phyloP scores from a whole-genome alignment of 495 filamentous ascomycete species.

The Daldinia decipiens region DNA sequence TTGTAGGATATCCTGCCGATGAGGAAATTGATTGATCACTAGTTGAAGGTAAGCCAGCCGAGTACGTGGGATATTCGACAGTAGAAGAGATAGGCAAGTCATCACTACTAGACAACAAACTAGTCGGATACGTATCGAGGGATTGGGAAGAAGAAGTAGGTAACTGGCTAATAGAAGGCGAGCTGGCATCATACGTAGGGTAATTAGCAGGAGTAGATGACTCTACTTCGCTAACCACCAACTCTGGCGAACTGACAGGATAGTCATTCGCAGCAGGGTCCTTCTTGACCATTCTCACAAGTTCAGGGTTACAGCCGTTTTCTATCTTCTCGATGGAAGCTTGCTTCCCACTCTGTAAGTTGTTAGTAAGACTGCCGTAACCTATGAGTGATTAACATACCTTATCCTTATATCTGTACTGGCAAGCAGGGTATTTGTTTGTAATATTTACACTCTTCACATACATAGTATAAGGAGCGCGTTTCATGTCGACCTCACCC shows the following conservation, averaged over 20 bases:
- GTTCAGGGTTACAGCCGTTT: slow-evolving; percentile 30
- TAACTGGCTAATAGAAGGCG: slow-evolving; percentile 1
- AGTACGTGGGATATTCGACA: slow-evolving; percentile 22
- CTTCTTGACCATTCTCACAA: slow-evolving; percentile 23
- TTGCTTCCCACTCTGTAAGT: slow-evolving; percentile 41
- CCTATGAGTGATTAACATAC: slow-evolving; percentile 27
- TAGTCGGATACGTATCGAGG: slow-evolving; percentile 18
- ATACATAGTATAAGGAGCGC: slow-evolving; percentile 74
- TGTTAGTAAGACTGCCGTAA: slow-evolving; percentile 25
- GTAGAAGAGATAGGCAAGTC: slow-evolving; percentile 21
- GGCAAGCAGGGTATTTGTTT: slow-evolving; percentile 59
- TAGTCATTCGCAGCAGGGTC: slow-evolving; percentile 18
- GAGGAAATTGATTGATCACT: slow-evolving; percentile 17
- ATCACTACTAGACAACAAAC: slow-evolving; percentile 18
- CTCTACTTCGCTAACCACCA: slow-evolving; percentile 7
- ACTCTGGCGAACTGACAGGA: slow-evolving; percentile 16
- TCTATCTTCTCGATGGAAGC: slow-evolving; percentile 41
- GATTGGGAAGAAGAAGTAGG: slow-evolving; percentile 1
- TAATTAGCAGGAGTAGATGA: slow-evolving; percentile 20
- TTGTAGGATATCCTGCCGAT: slow-evolving; percentile 9
- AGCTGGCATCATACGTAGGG: slow-evolving; percentile 22
- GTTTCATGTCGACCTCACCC: slow-evolving; percentile 70
- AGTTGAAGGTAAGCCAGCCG: slow-evolving; percentile 15
- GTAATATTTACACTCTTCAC: slow-evolving; percentile 69
- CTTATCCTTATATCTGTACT: slow-evolving; percentile 47